Base-by-base conservation (phyloP, 169 alveolate species). In the Plasmodium yoelii region DNA sequence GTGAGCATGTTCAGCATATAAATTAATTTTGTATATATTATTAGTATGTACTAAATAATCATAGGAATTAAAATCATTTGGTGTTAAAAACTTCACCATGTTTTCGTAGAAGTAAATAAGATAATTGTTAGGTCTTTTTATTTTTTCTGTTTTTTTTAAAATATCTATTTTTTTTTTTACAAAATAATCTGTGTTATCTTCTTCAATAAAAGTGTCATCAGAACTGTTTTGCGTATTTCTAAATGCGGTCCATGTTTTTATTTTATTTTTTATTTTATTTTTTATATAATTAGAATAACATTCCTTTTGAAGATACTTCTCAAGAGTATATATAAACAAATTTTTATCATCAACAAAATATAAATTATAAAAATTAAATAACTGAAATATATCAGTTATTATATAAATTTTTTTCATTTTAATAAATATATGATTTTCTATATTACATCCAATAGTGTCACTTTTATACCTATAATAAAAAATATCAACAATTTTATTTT, bases 301-400 rank as follows among this genome's bases (percentile, higher is more conserved):
- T 46, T 64, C 57, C 10, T 18, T 12, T 5, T 19, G 56, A 12
- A 80, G 18, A 0, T 55, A 12, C 24, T 67, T 80, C n/a, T 53
- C 72, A 15, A 80, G 28, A 18, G 46, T 18, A 34, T 71, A 39
- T 12, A 80, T 57, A n/a, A 65, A 71, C 19, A 80, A 19, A 34
- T 80, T 80, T 28, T 46, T 53, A 44, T 80, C 90, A 28, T 22
- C 63, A 24, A 80, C 72, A 80, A 80, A 80, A 42, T 65, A 80
- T 60, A 80, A 80, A 6, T 22, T 53, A 13, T 80, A 80, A 18
- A 80, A 80, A 80, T 67, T 80, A 53, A 18, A 39, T 28, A 80
- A 19, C 42, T 80, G 56, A 34, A 80, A 80, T 7, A 55, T 7
- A 46, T 80, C 90, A 15, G 73, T 53, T 49, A 44, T 53, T 59